Conservation (phyloP, 1,139 yeast genomes). For the Kodamaea arcana region DNA sequence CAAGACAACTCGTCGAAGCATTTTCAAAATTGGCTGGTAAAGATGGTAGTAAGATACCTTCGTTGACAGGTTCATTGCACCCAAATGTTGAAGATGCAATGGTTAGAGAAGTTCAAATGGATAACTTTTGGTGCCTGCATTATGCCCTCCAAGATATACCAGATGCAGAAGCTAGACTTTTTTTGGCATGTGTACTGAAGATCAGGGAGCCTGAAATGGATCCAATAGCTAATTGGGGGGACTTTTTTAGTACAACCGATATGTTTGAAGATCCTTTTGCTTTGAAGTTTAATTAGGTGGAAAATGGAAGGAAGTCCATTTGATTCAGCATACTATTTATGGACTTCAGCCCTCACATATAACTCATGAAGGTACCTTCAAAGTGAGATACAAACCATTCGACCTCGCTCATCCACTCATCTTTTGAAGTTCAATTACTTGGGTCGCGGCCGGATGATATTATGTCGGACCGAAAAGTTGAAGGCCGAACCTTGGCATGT, state of each 20-base stretch:
- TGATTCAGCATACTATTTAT: no score
- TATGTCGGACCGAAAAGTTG: no score
- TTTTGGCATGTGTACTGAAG: slow-evolving; percentile 3
- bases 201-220: background rate
- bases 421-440: no score
- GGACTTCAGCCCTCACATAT: no score
- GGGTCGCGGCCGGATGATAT: no score
- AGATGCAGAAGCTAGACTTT: slow-evolving; percentile 2
- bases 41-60: background rate
- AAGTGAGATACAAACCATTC: no score
- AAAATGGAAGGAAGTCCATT: no score
- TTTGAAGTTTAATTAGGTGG: slow-evolving; percentile 4
- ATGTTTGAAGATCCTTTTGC: slow-evolving; percentile 5
- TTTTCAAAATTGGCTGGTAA: slow-evolving; percentile 2
- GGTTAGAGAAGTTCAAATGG: slow-evolving; percentile 19
- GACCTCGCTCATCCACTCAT: no score
- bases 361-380: no score
- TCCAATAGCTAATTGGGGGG: slow-evolving; percentile 6
- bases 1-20: slow-evolving; percentile 4
- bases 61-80: slow-evolving; percentile 4
- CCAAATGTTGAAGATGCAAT: slow-evolving; percentile 11
- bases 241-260: slow-evolving; percentile 5
- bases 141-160: slow-evolving; percentile 4
- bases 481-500: no score
- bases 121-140: slow-evolving; percentile 13